Percentiles rank a stretch among this genome's conserved stretches.
phyloP scores from a whole-genome alignment of 371 early-diverging fungal genomes.

The Mortierella sp. region DNA sequence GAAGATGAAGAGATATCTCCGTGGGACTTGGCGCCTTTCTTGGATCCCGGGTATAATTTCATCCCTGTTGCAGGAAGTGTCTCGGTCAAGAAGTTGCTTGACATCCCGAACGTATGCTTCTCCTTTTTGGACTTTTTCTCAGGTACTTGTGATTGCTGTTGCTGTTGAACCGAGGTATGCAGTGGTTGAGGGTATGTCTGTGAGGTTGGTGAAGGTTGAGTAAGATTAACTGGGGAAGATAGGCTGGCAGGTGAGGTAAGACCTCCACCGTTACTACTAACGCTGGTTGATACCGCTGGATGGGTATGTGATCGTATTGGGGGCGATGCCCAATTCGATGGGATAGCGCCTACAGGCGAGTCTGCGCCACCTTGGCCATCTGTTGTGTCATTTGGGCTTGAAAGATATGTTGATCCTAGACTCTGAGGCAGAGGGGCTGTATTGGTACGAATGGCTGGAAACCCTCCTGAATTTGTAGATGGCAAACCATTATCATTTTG shows the following conservation, averaged over 20 bases:
- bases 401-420: constrained; percentile 41
- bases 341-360: constrained; percentile 22
- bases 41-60: constrained; percentile 52
- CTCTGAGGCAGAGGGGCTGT: constrained; percentile 26
- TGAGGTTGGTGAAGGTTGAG: constrained; percentile 25
- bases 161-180: constrained; percentile 2
- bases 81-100: constrained; percentile 47
- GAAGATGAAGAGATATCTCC: constrained; percentile 35
- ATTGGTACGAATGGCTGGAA: constrained; percentile 19
- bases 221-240: constrained; percentile 35
- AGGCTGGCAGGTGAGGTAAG: constrained; percentile 40
- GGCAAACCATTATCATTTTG: constrained; percentile 3
- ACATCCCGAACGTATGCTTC: constrained; percentile 47
- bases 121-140: constrained; percentile 47
- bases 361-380: constrained; percentile 32
- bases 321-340: constrained; percentile 45
- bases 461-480: neutral
- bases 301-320: constrained; percentile 25
- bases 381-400: constrained; percentile 31
- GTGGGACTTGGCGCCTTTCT: constrained; percentile 39
- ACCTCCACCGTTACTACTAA: constrained; percentile 31
- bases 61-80: constrained; percentile 39
- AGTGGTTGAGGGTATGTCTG: constrained; percentile 16
- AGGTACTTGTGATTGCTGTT: constrained; percentile 10
- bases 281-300: constrained; percentile 35